Percentiles rank a stretch among this genome's conserved stretches.
Conservation (phyloP, 441 rosid species). For the Rhodomyrtus psidioides region DNA sequence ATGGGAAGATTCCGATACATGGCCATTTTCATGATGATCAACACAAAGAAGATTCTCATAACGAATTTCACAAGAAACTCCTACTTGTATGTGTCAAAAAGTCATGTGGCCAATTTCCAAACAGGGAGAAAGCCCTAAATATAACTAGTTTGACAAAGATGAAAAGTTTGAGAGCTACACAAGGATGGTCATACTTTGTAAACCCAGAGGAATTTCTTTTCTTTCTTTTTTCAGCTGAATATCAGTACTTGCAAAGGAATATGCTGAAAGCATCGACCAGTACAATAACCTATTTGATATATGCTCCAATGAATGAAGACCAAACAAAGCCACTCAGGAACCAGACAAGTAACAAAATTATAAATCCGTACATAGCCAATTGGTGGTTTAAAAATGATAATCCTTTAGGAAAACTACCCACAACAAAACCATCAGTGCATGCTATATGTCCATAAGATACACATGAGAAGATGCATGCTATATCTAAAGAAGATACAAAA, state of each 20-base stretch:
- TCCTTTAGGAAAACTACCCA: background rate
- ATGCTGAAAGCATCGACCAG: background rate
- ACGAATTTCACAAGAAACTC: background rate
- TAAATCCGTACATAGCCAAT: background rate
- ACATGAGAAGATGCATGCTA: background rate
- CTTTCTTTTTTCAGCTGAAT: background rate
- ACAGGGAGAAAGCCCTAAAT: background rate
- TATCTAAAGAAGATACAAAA: background rate
- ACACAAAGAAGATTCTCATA: background rate
- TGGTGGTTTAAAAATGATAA: background rate
- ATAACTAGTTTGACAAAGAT: background rate
- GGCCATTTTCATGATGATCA: background rate
- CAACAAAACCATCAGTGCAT: background rate
- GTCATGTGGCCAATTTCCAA: background rate
- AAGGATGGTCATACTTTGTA: background rate
- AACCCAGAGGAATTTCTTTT: background rate
- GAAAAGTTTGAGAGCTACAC: background rate
- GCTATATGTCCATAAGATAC: background rate
- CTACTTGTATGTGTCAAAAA: background rate
- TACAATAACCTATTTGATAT: background rate
- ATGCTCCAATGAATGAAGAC: background rate
- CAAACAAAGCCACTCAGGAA: background rate
- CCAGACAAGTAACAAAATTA: background rate
- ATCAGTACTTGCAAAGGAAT: background rate
- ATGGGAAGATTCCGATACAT: background rate